Base-by-base conservation (phyloP, 176 grass and related monocot species). In the Musa troglodytarum region DNA sequence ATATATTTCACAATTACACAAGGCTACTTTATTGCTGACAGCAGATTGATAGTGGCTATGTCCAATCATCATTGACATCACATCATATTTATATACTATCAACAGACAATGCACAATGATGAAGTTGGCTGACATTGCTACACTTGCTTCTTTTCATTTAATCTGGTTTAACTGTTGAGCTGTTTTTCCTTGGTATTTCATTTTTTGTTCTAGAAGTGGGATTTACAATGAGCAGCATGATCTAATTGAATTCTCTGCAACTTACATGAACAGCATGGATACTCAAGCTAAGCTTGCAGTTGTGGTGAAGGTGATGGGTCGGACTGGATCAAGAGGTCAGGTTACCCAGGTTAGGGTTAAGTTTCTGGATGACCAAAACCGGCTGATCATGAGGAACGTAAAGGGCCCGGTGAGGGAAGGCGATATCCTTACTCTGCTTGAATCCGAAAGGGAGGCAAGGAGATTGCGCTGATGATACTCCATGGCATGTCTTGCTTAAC, bases 251-350 rank as follows among this genome's bases (percentile, higher is more conserved):
- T 16, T 6, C 34, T 43, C 6, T 11, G 14, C 29, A 29, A 69
- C 28, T 10, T 69, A 14, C 29, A 49, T 50, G 15, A n/a, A 7
- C 29, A 69, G 67, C 6, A 69, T 69, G 67, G 67, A 69, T 69
- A 9, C 16, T 50, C 67, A 69, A 50, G 67, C 29, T 69, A 69
- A 69, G 67, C 67, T 69, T n/a, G 67, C 67, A 10, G 67, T 69
- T 34, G 67, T 69, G 23, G 67, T 69, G 67, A 69, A 69, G 67
- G 67, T 69, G 29, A 69, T 69, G 67, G 67, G 67, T 8, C 28
- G 67, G 11, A 69, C 67, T 69, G 67, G 67, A 50, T 69, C 67
- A 8, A 69, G 67, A 69, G 67, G 67, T 69, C 67, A 69, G 29
- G 67, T 69, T 43, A 69, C 67, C 26, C 67, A 69, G 26, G 67